These are phyloP conservation scores for Hamamelis virginiana DNA, from an alignment of 164 flowering plant species.

Conservation along the genomic window DNA sequence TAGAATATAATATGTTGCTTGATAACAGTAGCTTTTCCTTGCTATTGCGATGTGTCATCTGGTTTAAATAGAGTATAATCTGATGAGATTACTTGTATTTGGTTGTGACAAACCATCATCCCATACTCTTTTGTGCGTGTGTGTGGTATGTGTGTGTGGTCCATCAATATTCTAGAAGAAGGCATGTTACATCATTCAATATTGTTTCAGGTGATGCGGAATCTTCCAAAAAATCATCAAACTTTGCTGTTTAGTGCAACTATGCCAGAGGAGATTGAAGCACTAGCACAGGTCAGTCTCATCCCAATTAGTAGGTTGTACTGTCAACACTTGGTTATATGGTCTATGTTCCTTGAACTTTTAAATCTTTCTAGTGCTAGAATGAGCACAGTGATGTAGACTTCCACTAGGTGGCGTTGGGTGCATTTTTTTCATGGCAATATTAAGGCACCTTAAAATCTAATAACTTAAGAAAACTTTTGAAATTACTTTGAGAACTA, in stretches of 20 bases:
- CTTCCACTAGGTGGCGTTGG: neutral
- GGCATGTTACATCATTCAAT: conserved; percentile 3
- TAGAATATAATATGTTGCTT: too few relatives aligned
- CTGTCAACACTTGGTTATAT: neutral
- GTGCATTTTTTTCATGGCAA: neutral
- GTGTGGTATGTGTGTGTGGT: neutral
- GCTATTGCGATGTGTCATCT: neutral
- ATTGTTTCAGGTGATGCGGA: conserved; percentile 50
- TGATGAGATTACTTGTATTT: neutral
- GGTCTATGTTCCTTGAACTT: neutral
- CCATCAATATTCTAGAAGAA: neutral
- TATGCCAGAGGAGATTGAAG: conserved; percentile 72
- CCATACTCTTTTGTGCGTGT: neutral
- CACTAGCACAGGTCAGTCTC: conserved; percentile 52
- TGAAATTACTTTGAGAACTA: too few relatives aligned
- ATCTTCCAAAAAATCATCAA: conserved; percentile 60
- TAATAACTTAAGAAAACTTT: too few relatives aligned
- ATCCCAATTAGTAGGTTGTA: neutral
- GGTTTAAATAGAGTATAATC: too few relatives aligned
- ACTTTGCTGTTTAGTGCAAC: conserved; percentile 75
- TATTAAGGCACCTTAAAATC: too few relatives aligned
- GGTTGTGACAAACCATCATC: neutral
- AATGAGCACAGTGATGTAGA: neutral
- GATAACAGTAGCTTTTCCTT: neutral
- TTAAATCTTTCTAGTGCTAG: neutral